Conservation (phyloP, 2,329 filamentous ascomycete species). For the Colletotrichum euphorbiae region DNA sequence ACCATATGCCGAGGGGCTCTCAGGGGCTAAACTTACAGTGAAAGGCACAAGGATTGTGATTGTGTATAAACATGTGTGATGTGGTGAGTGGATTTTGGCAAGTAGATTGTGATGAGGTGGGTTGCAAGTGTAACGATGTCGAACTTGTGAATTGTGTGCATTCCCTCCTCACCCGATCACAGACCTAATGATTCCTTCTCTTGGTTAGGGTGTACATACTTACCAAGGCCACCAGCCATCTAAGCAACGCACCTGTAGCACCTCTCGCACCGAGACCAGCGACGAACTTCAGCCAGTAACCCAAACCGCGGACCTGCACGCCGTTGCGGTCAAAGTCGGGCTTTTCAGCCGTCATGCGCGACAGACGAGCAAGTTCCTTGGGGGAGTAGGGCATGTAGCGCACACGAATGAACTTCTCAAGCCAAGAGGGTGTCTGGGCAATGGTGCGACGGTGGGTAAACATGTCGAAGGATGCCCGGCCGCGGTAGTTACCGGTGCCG, state of each 20-base stretch:
- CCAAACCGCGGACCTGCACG: slow-evolving; percentile 60
- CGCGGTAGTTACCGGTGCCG: slow-evolving; percentile 81
- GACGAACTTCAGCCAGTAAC: slow-evolving; percentile 66
- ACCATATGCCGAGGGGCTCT: neutral
- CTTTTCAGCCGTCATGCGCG: slow-evolving; percentile 55
- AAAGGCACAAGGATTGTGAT: slow-evolving; percentile 6
- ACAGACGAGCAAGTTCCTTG: slow-evolving; percentile 57
- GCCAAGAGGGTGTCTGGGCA: slow-evolving; percentile 73
- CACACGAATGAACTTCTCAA: slow-evolving; percentile 73
- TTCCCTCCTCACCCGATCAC: slow-evolving; percentile 40
- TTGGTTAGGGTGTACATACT: slow-evolving; percentile 46
- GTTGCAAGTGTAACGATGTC: neutral
- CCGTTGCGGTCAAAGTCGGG: slow-evolving; percentile 74
- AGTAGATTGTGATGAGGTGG: neutral
- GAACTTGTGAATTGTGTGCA: slow-evolving; percentile 19
- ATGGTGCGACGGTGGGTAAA: slow-evolving; percentile 72
- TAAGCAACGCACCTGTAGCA: slow-evolving; percentile 61
- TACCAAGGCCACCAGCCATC: slow-evolving; percentile 62
- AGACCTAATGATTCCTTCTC: slow-evolving; percentile 50
- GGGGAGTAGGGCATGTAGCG: slow-evolving; percentile 74
- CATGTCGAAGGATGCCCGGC: slow-evolving; percentile 77
- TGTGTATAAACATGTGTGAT: slow-evolving; percentile 3
- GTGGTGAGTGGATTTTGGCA: neutral
- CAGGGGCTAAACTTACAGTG: slow-evolving; percentile 25
- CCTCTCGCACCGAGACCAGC: slow-evolving; percentile 63